Evolutionary conservation across 2,329 filamentous ascomycete genomes (phyloP), one percentile per base, ranked within the genome.

Genomic region (Aspergillus hortae): DNA sequence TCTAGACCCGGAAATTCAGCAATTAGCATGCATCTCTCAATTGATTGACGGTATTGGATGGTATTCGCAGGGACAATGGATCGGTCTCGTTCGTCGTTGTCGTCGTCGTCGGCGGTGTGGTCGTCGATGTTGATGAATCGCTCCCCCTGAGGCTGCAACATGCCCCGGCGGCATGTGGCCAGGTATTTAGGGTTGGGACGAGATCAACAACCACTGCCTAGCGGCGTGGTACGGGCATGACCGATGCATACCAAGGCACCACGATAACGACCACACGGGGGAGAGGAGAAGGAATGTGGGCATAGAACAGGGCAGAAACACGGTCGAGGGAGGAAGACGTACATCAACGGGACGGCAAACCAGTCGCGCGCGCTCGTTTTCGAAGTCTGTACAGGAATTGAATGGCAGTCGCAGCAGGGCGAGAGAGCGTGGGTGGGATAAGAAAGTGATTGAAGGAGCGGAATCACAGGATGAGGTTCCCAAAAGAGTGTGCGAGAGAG

Each of bases 401-500:
- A 53, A 56, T 44, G 51, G 30, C 19, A 38, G 27, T 32, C 21
- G 32, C 25, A 43, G 33, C 19, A 19, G 21, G 40, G 15, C 38
- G 23, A 23, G 35, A 32, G 27, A 36, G 25, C 30, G 27, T 38
- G 32, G 19, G 25, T 15, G 40, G 27, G 42, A 27, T 21, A 54
- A 46, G 45, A 49, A 49, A 52, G 48, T 54, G 30, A 57, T 32
- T 48, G 25, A 67, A 63, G 53, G 62, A 67, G 59, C 49, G 60
- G 56, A 53, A 45, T 46, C 49, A 56, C 48, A 46, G 60, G 54
- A 60, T 54, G 56, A 56, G 57, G 56, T 62, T 68, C 66, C 67
- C 67, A 68, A 73, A 73, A 54, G 72, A 74, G 63, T 52, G 71
- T 73, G 61, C 65, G 68, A 72, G 69, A 71, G 67, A 65, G 55